Evolutionary conservation across 768 basidiomycete genomes (phyloP).

Genomic region (Agaricus sinodeliciosus): DNA sequence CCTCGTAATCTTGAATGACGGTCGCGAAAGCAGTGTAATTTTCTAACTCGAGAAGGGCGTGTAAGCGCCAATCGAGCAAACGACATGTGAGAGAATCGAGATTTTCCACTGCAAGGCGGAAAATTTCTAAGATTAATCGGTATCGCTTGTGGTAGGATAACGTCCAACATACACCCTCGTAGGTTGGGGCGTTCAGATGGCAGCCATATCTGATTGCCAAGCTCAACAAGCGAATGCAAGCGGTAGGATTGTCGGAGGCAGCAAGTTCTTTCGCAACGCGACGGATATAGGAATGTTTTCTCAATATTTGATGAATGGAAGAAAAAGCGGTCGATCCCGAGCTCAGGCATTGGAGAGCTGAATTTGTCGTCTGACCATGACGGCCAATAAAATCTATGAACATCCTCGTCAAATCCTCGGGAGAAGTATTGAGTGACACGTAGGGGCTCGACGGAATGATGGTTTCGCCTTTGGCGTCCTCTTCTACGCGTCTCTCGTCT

Average conservation of each 20-base stretch:
- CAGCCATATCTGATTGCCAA: conserved; percentile 3
- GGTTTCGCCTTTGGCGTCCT: neutral
- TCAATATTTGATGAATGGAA: neutral
- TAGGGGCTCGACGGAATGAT: neutral
- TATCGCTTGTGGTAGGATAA: conserved; percentile 44
- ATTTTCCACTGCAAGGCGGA: conserved; percentile 41
- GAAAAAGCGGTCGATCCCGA: neutral
- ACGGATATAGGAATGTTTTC: conserved; percentile 85
- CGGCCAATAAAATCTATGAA: neutral
- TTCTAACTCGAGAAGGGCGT: conserved; percentile 50
- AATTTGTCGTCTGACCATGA: conserved; percentile 7
- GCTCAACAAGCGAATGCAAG: conserved; percentile 6
- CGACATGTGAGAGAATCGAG: conserved; percentile 43
- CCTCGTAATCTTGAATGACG: conserved; percentile 45
- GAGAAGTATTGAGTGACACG: neutral
- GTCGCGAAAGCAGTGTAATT: conserved; percentile 38
- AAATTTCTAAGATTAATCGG: conserved; percentile 38
- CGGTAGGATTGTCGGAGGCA: neutral
- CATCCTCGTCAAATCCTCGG: neutral
- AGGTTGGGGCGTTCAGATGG: neutral
- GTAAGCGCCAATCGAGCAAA: conserved; percentile 66
- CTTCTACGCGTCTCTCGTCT: neutral
- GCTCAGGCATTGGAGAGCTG: conserved; percentile 1
- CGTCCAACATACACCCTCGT: conserved; percentile 8
- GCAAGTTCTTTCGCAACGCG: conserved; percentile 74